A percentile compares a stretch with the other conserved stretches of the same genome.
Evolutionary conservation across 306 rosid species (phyloP).

Genomic region (Citrullus mucosospermus): DNA sequence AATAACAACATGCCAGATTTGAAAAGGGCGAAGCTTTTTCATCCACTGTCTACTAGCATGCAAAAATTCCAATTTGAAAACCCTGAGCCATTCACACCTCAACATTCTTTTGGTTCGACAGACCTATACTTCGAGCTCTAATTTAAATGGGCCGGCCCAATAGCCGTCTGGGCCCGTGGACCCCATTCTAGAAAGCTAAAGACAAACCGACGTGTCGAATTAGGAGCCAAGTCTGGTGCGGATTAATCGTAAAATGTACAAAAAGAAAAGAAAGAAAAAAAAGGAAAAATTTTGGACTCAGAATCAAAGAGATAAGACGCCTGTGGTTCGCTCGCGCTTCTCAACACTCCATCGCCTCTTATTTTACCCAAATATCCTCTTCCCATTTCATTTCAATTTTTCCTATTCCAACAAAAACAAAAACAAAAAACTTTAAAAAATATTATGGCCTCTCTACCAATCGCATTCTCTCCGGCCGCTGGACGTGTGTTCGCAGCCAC

Average conservation of each 20-base stretch:
- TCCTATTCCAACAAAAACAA: neutral
- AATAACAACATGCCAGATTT: no score
- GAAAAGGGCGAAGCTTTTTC: no score
- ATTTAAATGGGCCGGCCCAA: neutral
- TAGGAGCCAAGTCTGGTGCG: neutral
- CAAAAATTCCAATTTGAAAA: no score
- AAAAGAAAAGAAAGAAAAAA: neutral
- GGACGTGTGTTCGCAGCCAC: conserved; percentile 36
- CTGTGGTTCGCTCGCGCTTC: conserved; percentile 2
- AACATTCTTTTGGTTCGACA: no score
- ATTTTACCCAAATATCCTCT: neutral
- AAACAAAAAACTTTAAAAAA: neutral
- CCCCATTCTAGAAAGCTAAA: neutral
- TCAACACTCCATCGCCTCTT: neutral
- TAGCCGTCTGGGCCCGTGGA: neutral
- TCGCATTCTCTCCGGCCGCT: conserved; percentile 41
- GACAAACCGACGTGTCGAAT: neutral
- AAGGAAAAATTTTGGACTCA: neutral
- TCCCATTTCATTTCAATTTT: neutral
- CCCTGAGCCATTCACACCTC: no score
- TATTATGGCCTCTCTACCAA: conserved; percentile 37
- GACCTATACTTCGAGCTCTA: no score
- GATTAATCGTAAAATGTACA: neutral
- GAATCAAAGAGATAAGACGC: neutral
- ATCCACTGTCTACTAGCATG: no score